Base-by-base conservation (phyloP, 495 filamentous ascomycete genomes). In the Pseudevernia furfuracea region DNA sequence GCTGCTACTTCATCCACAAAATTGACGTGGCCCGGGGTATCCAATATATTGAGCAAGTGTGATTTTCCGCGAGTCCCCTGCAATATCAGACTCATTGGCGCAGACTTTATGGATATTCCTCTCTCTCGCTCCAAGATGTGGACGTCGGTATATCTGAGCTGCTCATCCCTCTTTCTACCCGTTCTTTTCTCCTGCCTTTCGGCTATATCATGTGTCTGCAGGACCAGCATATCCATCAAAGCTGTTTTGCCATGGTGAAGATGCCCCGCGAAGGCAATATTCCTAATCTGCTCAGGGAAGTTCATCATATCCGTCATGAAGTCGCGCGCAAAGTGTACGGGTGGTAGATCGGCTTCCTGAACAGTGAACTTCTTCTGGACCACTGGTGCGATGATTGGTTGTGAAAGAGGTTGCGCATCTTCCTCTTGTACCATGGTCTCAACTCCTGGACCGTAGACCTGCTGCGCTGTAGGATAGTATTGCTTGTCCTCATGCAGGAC, bases 401-500 rank as follows among this genome's bases (percentile, higher is more conserved):
- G 86, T 8, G 89, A 86, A 32, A 98, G 81, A 49, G 91, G 88
- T 71, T 98, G 94, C 62, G 92, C 87, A 83, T 98, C 94, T 77
- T 97, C 94, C 73, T 98, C 95, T 69, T 97, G 90, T 17, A 98
- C 95, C 76, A 97, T 74, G 25, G 92, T 92, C 78, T 98, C 94
- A 63, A 98, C 94, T 74, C 89, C 92, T 63, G 85, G 83, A 36
- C 95, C 94, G 73, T 97, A 98, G 21, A 96, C 87, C 71, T 97
- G 93, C 68, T 92, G 87, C 37, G 94, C 95, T 34, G 91, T 96
- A 23, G 94, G 95, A 71, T 98, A 98, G 72, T 98, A 98, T 78
- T 97, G 94, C 75, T 98, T 97, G 78, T 98, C 95, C 79, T 98
- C 94, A 73, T 98, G 95, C 38, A 98, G 83, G 58, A 98, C 81